A percentile compares a stretch with the other conserved stretches of the same genome.
phyloP scores from a whole-genome alignment of 129 eudicot species.

The Tagetes patula region DNA sequence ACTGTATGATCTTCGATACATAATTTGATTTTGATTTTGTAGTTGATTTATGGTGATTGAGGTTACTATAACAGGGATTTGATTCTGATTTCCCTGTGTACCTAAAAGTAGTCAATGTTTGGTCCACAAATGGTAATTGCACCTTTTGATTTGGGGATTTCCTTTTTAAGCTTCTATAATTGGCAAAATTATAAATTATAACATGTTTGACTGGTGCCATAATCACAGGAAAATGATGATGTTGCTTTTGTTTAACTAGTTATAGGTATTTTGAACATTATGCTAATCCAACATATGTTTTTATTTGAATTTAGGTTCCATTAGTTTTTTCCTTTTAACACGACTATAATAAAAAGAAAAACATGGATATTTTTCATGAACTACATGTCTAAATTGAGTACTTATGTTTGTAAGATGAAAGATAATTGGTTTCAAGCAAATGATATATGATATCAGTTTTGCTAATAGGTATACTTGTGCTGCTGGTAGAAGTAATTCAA shows the following conservation, averaged over 20 bases:
- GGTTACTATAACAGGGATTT: constrained; percentile 17
- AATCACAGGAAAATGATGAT: neutral
- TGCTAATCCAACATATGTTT: neutral
- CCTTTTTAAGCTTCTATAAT: neutral
- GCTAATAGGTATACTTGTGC: constrained; percentile 28
- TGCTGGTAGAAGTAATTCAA: constrained; percentile 31
- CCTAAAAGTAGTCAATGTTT: constrained; percentile 27
- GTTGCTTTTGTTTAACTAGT: constrained; percentile 17
- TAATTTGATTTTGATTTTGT: constrained; percentile 19
- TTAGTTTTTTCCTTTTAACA: neutral
- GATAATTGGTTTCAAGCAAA: neutral
- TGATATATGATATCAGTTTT: constrained; percentile 5
- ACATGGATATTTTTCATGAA: neutral
- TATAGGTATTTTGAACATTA: neutral
- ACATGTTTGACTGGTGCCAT: neutral
- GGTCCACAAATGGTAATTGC: constrained; percentile 7
- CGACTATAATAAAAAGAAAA: no score
- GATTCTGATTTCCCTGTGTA: constrained; percentile 18
- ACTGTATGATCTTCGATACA: constrained; percentile 2
- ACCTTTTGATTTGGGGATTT: constrained; percentile 8
- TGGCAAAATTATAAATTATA: constrained; percentile 1
- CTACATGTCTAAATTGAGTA: neutral
- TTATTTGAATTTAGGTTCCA: neutral
- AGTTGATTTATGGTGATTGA: constrained; percentile 21
- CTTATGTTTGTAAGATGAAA: neutral